phyloP scores from a whole-genome alignment of 164 flowering plant species.

The Taxillus chinensis region DNA sequence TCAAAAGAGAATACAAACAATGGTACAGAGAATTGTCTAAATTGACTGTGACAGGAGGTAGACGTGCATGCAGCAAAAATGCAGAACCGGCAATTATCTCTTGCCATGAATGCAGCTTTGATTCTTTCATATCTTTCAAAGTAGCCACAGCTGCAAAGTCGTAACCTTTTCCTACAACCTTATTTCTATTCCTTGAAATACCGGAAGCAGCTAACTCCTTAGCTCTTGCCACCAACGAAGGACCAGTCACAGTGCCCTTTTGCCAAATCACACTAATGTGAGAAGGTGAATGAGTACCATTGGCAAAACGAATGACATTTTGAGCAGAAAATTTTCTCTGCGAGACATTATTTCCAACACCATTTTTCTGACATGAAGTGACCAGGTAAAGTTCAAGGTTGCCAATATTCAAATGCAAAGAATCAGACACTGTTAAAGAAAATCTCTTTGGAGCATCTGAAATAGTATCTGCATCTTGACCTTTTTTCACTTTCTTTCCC shows the following conservation, averaged over 20 bases:
- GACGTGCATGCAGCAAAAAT: conserved; percentile 35
- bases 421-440: conserved; percentile 25
- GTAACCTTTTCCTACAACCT: conserved; percentile 31
- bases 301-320: conserved; percentile 35
- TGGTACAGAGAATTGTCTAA: conserved; percentile 40
- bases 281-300: conserved; percentile 22
- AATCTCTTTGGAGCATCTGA: conserved; percentile 17
- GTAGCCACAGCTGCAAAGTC: conserved; percentile 68
- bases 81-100: conserved; percentile 67
- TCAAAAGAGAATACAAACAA: conserved; percentile 30
- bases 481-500: conserved; percentile 19
- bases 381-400: conserved; percentile 41
- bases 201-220: conserved; percentile 47
- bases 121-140: conserved; percentile 36
- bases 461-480: conserved; percentile 9
- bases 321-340: conserved; percentile 27
- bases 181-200: conserved; percentile 28
- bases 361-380: conserved; percentile 16
- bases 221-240: conserved; percentile 59
- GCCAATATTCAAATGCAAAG: conserved; percentile 49
- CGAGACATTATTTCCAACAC: conserved; percentile 8
- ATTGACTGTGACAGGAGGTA: conserved; percentile 32
- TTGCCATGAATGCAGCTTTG: conserved; percentile 30
- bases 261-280: conserved; percentile 68
- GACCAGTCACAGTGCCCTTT: conserved; percentile 54